Base-by-base conservation (phyloP, 345 rosid genomes). In the Stellera chamaejasme region DNA sequence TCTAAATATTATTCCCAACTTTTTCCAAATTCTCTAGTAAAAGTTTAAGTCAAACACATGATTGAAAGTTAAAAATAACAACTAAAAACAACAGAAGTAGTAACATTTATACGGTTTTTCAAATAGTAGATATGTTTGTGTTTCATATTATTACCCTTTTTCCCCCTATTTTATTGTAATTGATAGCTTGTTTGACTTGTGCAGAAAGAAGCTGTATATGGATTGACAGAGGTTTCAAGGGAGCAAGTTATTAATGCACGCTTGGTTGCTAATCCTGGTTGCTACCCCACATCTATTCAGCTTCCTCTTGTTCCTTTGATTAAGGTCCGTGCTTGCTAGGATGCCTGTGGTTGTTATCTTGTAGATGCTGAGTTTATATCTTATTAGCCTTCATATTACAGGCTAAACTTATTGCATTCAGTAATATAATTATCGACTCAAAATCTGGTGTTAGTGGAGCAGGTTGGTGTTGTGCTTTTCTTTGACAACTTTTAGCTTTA, bases 361-460 rank as follows among this genome's bases (percentile, higher is more conserved):
- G 12, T 58, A 11, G 16, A 55, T 41, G 25, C 44, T 55, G 23
- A 10, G 44, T 66, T 26, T 51, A 44, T 48, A 58, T 47, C 61
- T 59, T 3, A 58, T 53, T 57, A 19, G 46, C 61, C 42, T 66
- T 66, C 3, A 5, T 25, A 45, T 61, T 71, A 61, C 83, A 89
- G 99, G 91, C 81, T 63, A 84, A 81, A 64, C 88, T 89, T 58
- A 84, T 93, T 66, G 78, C 72, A 64, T 52, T 47, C 60, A 62
- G 66, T 66, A 81, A 83, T 74, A 78, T 93, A 15, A 87, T 93
- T 49, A 80, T 87, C 12, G 99, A 93, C 16, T 57, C 99, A 50
- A 93, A 93, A 77, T 93, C 99, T 71, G 99, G 97, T 52, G 97
- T 80, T 55, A 93, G 97, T 61, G 96, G 97, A 70, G 99, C 99